Conservation (phyloP, 805 yeast species). For the Zygoascus flipseniorum region DNA sequence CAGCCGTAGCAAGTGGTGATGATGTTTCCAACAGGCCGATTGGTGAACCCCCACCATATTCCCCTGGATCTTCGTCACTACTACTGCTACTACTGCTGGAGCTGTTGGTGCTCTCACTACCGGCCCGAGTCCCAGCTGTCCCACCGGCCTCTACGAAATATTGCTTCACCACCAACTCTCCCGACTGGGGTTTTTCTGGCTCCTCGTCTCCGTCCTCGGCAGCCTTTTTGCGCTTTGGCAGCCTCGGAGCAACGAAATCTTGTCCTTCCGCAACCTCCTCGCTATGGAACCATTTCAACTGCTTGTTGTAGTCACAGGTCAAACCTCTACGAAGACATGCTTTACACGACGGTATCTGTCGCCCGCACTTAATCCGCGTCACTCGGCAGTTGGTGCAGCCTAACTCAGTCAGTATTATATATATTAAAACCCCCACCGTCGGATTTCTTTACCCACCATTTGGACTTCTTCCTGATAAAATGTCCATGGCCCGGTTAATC, state of each 20-base stretch:
- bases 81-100: too few species aligned
- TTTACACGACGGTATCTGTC: not conserved
- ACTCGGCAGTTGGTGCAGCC: conserved; percentile 2
- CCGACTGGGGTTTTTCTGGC: not conserved
- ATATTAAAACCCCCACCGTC: not conserved
- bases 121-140: too few species aligned
- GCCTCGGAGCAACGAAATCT: not conserved
- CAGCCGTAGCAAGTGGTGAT: not conserved
- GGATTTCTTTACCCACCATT: not conserved
- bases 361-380: conserved; percentile 1
- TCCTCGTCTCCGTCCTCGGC: not conserved
- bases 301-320: not conserved
- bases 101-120: too few species aligned
- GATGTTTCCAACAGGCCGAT: not conserved
- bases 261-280: not conserved
- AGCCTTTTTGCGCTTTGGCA: not conserved
- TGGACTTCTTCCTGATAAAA: not conserved
- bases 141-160: not conserved
- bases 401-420: too few species aligned
- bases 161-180: not conserved
- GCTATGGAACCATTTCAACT: not conserved
- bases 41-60: too few species aligned
- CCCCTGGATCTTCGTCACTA: too few species aligned
- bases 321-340: not conserved
- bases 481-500: not conserved